Evolutionary conservation across 2,329 filamentous ascomycete genomes (phyloP), one percentile per base, ranked within the genome.

Genomic region (Verticillium longisporum): DNA sequence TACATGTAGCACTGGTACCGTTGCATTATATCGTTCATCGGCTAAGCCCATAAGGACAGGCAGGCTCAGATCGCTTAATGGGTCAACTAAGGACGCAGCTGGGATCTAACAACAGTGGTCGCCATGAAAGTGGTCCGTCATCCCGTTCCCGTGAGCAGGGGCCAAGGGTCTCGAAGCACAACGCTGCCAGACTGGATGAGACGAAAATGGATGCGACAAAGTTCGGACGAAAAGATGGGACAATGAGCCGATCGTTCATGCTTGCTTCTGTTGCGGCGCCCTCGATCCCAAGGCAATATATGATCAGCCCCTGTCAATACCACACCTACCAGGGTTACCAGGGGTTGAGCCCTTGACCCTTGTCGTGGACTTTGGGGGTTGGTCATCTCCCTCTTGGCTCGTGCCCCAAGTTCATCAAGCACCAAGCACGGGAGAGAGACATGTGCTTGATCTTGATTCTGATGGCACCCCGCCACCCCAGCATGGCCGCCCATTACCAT

Each of bases 211-310:
- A 50, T 50, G 45, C 18, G 45, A 31, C 37, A 50, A 41, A 58
- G 56, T 58, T 58, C 56, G 56, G 56, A 58, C 26, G 56, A 58
- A 58, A 58, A 38, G 56, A 58, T 58, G 56, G 37, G 56, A 58
- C 34, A 58, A 58, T 50, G 56, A 58, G 56, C 56, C 56, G 56
- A 58, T 58, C 56, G 56, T 58, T 50, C 56, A 58, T 45, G 56
- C 56, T 58, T 58, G 37, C 56, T 50, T 58, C 45, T 58, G 37
- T 32, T 58, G 38, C 38, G 38, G 56, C 33, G 50, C 45, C 56
- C 55, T 38, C 32, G 37, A 26, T 50, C 32, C 56, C 56, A 41
- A 38, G 56, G 26, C 37, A 58, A 58, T 58, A 58, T 53, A 21
- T 32, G 56, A 58, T 58, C 38, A 14, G 53, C 21, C 56, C 56